Conservation (phyloP, 805 yeast genomes). For the Metschnikowia henanensis region DNA sequence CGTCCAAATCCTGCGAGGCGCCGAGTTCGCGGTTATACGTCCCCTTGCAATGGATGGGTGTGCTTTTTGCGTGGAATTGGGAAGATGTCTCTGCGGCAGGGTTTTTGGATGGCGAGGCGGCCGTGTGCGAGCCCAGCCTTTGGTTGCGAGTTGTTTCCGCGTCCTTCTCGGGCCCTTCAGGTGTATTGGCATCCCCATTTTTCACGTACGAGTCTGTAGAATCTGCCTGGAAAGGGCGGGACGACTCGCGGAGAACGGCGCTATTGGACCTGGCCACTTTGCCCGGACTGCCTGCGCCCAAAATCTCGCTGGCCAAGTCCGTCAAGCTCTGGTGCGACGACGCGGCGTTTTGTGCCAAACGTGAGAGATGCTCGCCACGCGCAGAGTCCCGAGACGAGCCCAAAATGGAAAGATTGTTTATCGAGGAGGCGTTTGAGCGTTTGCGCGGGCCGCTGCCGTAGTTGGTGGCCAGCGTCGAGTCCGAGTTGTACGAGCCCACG, state of each 20-base stretch:
- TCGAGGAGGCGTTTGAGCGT: slow-evolving; percentile 13
- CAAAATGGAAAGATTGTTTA: slow-evolving; percentile 11
- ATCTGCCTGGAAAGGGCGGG: too few species aligned
- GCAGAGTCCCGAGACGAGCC: slow-evolving; percentile 17
- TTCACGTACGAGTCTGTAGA: too few species aligned
- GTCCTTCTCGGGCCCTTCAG: too few species aligned
- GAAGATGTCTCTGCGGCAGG: too few species aligned
- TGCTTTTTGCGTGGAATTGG: background rate
- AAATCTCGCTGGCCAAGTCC: background rate
- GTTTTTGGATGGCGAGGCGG: too few species aligned
- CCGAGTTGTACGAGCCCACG: slow-evolving; percentile 43
- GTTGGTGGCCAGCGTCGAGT: slow-evolving; percentile 41
- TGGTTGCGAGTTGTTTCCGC: too few species aligned
- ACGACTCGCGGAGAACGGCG: too few species aligned
- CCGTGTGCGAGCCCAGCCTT: too few species aligned
- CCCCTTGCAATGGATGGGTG: background rate
- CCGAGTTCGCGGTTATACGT: background rate
- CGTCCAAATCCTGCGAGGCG: slow-evolving; percentile 29
- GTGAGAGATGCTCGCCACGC: background rate
- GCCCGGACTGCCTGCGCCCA: background rate
- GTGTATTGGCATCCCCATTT: too few species aligned
- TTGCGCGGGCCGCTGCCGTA: slow-evolving; percentile 27
- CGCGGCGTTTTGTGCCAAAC: background rate
- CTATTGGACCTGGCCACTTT: background rate
- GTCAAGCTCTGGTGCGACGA: slow-evolving; percentile 4